Evolutionary conservation across 768 basidiomycete genomes (phyloP), one percentile per base, ranked within the genome.

Genomic region (Galerina marginata): DNA sequence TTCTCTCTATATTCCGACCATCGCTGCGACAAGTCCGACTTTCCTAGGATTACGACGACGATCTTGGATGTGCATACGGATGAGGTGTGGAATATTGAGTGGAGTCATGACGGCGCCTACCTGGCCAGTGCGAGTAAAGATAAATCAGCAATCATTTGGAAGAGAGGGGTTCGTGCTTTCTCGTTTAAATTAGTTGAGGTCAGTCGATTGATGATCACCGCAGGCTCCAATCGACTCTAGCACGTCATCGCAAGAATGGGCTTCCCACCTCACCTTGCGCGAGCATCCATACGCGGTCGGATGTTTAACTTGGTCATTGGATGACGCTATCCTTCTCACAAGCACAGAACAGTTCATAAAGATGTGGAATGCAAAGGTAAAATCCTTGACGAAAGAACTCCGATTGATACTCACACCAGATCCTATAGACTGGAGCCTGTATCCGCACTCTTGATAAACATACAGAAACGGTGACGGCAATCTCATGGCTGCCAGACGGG

Each of bases 51-150:
- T 25, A 95, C 92, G 11, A 95, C 93, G 3, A 89, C 91, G 25
- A 89, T 95, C 53, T 78, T 98, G 60, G 85, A 88, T 46, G 92
- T 89, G 33, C 96, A 98, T 74, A 83, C 81, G 10, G 93, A 99
- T 70, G 95, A 99, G 72, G 95, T 99, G 44, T 99, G 96, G 96
- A 88, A 91, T 70, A 75, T 99, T 60, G 91, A 90, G 71, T 99
- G 96, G 96, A 96, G 95, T 74, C 93, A 92, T 67, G 88, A 90
- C 71, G 97, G 97, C 2, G 74, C 75, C 50, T 88, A 83, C 67
- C 80, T 99, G 51, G 97, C 96, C 33, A 95, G 89, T 64, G 92
- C 91, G 39, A 91, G 95, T 57, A 92, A 86, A 73, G 96, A 99
- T 75, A 87, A 85, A 77, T 82, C 84, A 4, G 95, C 91, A 6